Percentiles rank a stretch among this genome's conserved stretches.
phyloP scores from a whole-genome alignment of 148 eudicot genomes.

The Oxyria digyna region DNA sequence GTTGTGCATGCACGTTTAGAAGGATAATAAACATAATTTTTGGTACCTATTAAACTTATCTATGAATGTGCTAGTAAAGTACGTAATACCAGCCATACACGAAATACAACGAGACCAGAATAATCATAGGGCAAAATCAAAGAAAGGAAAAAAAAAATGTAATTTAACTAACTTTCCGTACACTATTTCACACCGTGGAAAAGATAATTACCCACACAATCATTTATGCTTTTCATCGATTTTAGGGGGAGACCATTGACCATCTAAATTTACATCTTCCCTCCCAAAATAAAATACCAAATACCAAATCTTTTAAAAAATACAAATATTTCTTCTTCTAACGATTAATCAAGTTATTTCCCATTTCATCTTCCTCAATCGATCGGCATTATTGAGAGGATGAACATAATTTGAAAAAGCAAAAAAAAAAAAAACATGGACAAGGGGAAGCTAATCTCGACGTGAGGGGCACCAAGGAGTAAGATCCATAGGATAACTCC shows the following conservation, averaged over 20 bases:
- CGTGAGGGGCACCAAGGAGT: conserved; percentile 45
- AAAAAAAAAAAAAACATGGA: neutral
- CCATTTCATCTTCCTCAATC: neutral
- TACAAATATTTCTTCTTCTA: neutral
- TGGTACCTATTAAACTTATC: too few species aligned
- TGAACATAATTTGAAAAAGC: neutral
- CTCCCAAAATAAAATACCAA: neutral
- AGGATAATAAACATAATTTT: too few species aligned
- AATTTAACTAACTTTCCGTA: too few species aligned
- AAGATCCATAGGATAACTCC: conserved; percentile 98
- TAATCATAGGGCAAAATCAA: too few species aligned
- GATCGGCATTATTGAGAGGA: neutral
- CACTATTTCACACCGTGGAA: too few species aligned
- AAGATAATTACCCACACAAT: too few species aligned
- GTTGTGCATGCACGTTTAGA: too few species aligned
- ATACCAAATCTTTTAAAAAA: neutral
- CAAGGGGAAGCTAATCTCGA: neutral
- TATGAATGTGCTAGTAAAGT: too few species aligned
- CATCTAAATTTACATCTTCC: neutral
- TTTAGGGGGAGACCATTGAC: neutral
- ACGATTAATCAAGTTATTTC: neutral
- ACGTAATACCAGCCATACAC: too few species aligned
- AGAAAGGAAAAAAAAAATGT: too few species aligned
- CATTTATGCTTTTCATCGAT: too few species aligned
- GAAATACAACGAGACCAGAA: too few species aligned